Base-by-base conservation (phyloP, 441 rosid species). In the Francoa sonchifolia region DNA sequence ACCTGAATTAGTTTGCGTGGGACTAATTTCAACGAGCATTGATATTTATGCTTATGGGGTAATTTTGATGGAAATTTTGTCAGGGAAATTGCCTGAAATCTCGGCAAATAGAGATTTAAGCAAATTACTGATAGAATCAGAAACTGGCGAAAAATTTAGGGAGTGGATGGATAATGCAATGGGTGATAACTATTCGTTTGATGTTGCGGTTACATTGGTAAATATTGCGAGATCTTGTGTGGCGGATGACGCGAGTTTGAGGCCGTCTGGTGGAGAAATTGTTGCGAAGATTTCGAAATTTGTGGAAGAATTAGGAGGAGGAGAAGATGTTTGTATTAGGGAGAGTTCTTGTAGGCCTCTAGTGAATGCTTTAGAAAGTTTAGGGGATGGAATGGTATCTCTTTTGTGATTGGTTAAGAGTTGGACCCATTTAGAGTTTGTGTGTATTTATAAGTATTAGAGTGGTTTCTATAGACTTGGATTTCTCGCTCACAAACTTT, bases 271-370 rank as follows among this genome's bases (percentile, higher is more conserved):
- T 1, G 83, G 71, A 26, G 92, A 84, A 53, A 69, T 89, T 22
- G 95, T 74, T 0, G 84, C 73, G 44, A 76, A 65, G 71, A 43
- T 89, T 35, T 61, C 81, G 12, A 72, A 66, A 60, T 49, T 79
- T 61, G 76, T 77, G 37, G 79, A 71, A 33, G 82, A 70, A 34
- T 54, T 69, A 16, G 44, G 63, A 4, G 69, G 61, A 26, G 68
- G 54, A 41, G 82, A 77, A 42, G 64, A 55, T 18, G 38, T 59
- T 14, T 34, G 59, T 32, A 49, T 68, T 39, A 58, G 72, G 47
- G 90, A 77, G 68, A 79, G 88, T 63, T 79, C 83, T 46, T 76
- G 62, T 17, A 84, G 81, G 52, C 88, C 95, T 52, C 67, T 81
- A 33, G 90, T 73, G 47, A 68, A 66, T 33, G 51, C 73, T 36